A percentile compares a stretch with the other conserved stretches of the same genome.
phyloP scores from a whole-genome alignment of 164 flowering plant species.

The Vitis labrusca region DNA sequence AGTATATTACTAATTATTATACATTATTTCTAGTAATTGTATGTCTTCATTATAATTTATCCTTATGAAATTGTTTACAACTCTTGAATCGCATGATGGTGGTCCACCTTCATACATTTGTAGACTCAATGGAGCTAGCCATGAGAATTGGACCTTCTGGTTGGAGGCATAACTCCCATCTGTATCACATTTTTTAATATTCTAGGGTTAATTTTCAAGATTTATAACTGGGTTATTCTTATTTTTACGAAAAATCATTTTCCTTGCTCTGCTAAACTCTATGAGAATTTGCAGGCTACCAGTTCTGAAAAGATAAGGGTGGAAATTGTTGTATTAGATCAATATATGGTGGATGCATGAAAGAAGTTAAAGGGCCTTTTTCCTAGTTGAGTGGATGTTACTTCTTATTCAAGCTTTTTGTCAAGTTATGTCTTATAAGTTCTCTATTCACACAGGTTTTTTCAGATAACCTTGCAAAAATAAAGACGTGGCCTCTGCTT shows the following conservation, averaged over 20 bases:
- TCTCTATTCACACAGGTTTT: not conserved
- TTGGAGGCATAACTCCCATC: constrained; percentile 62
- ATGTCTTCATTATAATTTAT: not conserved
- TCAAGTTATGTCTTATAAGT: constrained; percentile 65
- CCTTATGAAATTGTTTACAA: constrained; percentile 40
- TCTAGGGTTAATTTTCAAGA: too few relatives aligned
- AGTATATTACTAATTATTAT: not conserved
- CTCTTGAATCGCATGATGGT: constrained; percentile 55
- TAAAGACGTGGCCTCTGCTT: too few relatives aligned
- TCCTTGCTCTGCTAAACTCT: not conserved
- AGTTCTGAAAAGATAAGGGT: constrained; percentile 64
- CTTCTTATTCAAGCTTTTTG: constrained; percentile 71
- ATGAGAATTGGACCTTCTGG: constrained; percentile 90
- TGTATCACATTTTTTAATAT: too few relatives aligned
- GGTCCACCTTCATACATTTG: constrained; percentile 85
- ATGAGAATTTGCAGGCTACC: constrained; percentile 54
- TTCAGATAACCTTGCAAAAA: too few relatives aligned
- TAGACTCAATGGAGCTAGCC: constrained; percentile 75
- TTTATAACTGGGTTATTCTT: too few relatives aligned
- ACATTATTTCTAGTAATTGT: too few relatives aligned
- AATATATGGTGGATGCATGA: constrained; percentile 45
- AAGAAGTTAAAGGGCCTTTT: constrained; percentile 66
- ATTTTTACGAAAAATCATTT: too few relatives aligned
- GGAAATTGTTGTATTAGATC: constrained; percentile 81
- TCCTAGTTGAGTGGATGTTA: constrained; percentile 85